Evolutionary conservation across 2,329 filamentous ascomycete genomes (phyloP).

Genomic region (Ceratocystis lukuohia): DNA sequence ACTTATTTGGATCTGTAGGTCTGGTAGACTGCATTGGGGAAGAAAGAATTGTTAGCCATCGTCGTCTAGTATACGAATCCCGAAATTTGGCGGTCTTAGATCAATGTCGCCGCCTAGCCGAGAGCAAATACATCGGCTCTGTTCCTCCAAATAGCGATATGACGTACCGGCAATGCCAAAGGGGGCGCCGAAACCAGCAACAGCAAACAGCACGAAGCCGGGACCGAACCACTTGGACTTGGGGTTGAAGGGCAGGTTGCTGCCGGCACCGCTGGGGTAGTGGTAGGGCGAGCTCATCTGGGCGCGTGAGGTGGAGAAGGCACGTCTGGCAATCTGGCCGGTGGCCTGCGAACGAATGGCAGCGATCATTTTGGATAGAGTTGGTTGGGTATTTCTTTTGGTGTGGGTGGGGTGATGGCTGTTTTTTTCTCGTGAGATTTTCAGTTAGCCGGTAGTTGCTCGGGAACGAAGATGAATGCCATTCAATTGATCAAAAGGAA

Average conservation of each 20-base stretch:
- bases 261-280: slow-evolving; percentile 90
- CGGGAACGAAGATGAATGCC: neutral
- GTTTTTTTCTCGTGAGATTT: neutral
- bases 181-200: slow-evolving; percentile 44
- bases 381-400: neutral
- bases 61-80: neutral
- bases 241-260: slow-evolving; percentile 95
- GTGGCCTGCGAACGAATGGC: slow-evolving; percentile 47
- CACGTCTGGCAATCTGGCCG: slow-evolving; percentile 63
- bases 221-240: slow-evolving; percentile 71
- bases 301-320: slow-evolving; percentile 81
- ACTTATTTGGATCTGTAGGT: slow-evolving; percentile 32
- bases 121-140: neutral
- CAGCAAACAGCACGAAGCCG: slow-evolving; percentile 65
- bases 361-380: slow-evolving; percentile 60
- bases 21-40: slow-evolving; percentile 34
- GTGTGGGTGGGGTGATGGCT: slow-evolving; percentile 28
- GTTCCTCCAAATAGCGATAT: neutral
- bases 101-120: neutral
- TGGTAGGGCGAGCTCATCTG: slow-evolving; percentile 87
- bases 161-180: slow-evolving; percentile 50
- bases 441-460: neutral
- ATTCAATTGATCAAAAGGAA: neutral
- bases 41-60: neutral
- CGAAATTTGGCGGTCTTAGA: neutral